A percentile compares a stretch with the other conserved stretches of the same genome.
Evolutionary conservation across 1,139 yeast species (phyloP).

Genomic region (Geotrichum phurueaensis): DNA sequence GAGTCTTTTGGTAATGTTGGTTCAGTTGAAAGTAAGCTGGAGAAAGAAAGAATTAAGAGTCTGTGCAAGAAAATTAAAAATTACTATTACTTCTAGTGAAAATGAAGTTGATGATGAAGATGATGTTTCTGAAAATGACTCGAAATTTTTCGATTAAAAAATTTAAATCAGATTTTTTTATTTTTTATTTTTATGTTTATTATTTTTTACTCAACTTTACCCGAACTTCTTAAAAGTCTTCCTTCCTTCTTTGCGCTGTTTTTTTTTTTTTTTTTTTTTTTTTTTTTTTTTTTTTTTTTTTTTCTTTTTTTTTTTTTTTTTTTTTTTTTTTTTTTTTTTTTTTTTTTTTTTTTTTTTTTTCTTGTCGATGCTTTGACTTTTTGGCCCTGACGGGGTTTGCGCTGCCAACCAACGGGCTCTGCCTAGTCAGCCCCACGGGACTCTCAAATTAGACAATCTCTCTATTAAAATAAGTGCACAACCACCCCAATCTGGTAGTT

Average conservation of each 20-base stretch:
- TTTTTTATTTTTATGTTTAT: no score
- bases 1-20: background rate
- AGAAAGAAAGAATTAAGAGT: background rate
- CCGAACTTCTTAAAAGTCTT: no score
- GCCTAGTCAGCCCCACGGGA: background rate
- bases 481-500: background rate
- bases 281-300: no score
- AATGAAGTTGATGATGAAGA: background rate
- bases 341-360: background rate
- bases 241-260: background rate
- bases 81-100: background rate
- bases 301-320: no score
- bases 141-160: background rate
- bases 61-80: background rate
- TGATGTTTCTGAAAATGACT: background rate
- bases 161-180: no score
- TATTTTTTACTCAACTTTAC: no score
- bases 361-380: background rate
- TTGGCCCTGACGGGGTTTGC: background rate
- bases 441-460: background rate
- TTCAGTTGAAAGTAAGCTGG: background rate
- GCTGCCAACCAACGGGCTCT: background rate
- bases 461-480: background rate
- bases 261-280: background rate
- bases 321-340: background rate